Evolutionary conservation across 2,329 filamentous ascomycete genomes (phyloP), one percentile per base, ranked within the genome.

Genomic region (Aureobasidium mangrovei): DNA sequence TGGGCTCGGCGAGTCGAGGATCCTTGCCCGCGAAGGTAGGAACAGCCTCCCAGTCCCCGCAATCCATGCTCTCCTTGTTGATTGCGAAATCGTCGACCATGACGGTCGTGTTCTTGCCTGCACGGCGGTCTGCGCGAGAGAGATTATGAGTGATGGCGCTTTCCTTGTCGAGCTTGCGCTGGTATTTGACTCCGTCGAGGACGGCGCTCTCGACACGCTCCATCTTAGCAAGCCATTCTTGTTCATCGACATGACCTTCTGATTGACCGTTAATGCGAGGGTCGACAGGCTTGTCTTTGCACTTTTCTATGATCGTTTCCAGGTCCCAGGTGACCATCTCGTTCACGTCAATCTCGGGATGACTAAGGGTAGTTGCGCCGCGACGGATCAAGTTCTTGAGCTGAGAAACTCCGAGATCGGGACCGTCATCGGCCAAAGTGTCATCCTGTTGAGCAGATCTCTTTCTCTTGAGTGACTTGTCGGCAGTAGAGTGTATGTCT

Each of bases 261-360:
- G 41, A 52, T 57, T 64, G 54, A 63, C 67, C 69, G 28, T 65
- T 66, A 1, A 70, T 64, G 18, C 68, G 64, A 18, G 71, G 60
- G 53, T 77, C 74, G 2, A 70, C 64, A 5, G 74, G 70, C 51
- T 75, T 72, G 58, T 80, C 77, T 48, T 75, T 77, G 61, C 77
- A 80, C 54, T 77, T 77, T 24, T 73, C 69, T 31, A 81, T 65
- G 56, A 76, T 78, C 0, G 75, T 79, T 1, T 74, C 67, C 63
- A 77, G 76, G 55, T 80, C 73, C 78, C 79, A 82, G n/a, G 68
- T 71, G 0, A 81, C 63, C 75, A 82, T 80, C 53, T 81, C 76
- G 4, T 72, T 74, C 3, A 77, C 71, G 55, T 81, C 73, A 32
- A 81, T 73, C 55, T 79, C 72, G 0, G 76, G 72, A 57, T 74